A percentile compares a stretch with the other conserved stretches of the same genome.
These are phyloP conservation scores for Fonsecaea multimorphosa DNA, from an alignment of 2,329 filamentous ascomycete genomes.

Conservation along the genomic window DNA sequence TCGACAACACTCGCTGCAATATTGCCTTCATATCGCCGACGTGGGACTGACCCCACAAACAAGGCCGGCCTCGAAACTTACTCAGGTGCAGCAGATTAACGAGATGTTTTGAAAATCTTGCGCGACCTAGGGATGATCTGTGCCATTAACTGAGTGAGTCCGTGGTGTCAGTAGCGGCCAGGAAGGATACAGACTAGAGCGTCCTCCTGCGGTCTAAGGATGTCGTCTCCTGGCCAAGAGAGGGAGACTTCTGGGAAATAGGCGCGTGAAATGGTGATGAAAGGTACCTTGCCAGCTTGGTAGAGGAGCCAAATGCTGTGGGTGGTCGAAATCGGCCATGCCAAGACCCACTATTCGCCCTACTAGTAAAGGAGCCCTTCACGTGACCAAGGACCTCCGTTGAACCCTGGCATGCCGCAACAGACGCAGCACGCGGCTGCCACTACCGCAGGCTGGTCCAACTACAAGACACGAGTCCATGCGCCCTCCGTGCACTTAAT, in stretches of 20 bases:
- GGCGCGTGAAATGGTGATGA: neutral
- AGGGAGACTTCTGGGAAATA: neutral
- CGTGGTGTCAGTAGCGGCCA: neutral
- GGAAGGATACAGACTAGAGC: neutral
- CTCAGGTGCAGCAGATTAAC: neutral
- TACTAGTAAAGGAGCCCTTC: neutral
- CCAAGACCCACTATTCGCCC: neutral
- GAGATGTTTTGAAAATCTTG: neutral
- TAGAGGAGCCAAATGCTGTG: neutral
- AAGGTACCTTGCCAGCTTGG: no score
- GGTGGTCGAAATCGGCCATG: neutral
- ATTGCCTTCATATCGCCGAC: conserved; percentile 67
- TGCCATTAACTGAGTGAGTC: neutral
- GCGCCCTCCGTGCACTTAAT: conserved; percentile 7
- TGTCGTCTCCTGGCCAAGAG: neutral
- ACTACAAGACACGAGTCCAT: conserved; percentile 8
- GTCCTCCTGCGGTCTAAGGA: neutral
- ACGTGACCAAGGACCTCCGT: neutral
- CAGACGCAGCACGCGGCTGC: conserved; percentile 3
- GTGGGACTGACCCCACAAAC: neutral
- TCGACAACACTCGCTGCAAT: conserved; percentile 89
- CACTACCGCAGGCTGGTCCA: conserved; percentile 1
- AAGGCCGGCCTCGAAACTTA: neutral
- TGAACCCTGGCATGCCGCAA: neutral
- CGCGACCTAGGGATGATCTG: neutral